Conservation (phyloP, 148 eudicot genomes). For the Tetragonia tetragonoides region DNA sequence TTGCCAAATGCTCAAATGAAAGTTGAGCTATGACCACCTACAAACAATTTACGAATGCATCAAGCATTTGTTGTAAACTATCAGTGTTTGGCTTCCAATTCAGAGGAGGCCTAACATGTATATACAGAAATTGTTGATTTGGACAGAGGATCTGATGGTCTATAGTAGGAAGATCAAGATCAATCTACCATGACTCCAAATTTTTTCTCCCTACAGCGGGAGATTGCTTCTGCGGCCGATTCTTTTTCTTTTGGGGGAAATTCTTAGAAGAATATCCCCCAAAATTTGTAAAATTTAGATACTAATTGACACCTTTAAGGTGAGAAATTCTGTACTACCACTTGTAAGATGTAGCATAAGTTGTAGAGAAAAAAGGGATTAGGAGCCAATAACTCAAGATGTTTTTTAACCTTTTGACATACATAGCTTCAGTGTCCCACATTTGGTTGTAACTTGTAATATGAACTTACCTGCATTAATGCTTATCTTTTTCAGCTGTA, state of each 20-base stretch:
- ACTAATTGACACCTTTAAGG: slow-evolving; percentile 35
- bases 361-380: slow-evolving; percentile 6
- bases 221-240: slow-evolving; percentile 20
- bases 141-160: slow-evolving; percentile 11
- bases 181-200: slow-evolving; percentile 19
- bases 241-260: slow-evolving; percentile 39
- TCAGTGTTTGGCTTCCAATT: slow-evolving; percentile 21
- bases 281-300: slow-evolving; percentile 33
- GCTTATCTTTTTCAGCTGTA: slow-evolving; percentile 5
- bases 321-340: slow-evolving; percentile 26
- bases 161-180: slow-evolving; percentile 2
- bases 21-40: slow-evolving; percentile 37
- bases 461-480: slow-evolving; percentile 11
- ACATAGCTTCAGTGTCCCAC: slow-evolving; percentile 1
- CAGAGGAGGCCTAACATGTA: slow-evolving; percentile 26
- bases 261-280: slow-evolving; percentile 23
- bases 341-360: slow-evolving; percentile 23
- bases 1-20: slow-evolving; percentile 59
- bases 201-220: slow-evolving; percentile 22
- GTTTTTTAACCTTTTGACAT: not conserved
- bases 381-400: no score
- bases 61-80: slow-evolving; percentile 14
- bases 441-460: not conserved
- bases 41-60: not conserved
- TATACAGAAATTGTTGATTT: slow-evolving; percentile 21